phyloP scores from a whole-genome alignment of 495 filamentous ascomycete genomes.

The Jackrogersella multiformis region DNA sequence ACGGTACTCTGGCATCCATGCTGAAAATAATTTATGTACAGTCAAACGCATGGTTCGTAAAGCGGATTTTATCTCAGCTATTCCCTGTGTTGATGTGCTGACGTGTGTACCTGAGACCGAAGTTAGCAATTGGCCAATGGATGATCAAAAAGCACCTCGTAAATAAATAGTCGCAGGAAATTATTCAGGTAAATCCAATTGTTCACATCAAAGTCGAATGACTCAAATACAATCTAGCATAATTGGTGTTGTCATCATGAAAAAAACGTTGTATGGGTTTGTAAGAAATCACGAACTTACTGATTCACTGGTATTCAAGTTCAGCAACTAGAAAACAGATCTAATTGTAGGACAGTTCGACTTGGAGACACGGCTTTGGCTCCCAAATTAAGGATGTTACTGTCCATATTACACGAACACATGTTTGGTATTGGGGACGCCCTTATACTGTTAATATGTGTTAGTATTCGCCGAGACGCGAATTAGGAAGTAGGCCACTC shows the following conservation, averaged over 20 bases:
- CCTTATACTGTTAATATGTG: conserved; percentile 6
- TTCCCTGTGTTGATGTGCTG: neutral
- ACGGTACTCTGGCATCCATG: neutral
- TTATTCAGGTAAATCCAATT: conserved; percentile 45
- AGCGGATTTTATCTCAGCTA: neutral
- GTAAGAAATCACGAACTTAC: conserved; percentile 20
- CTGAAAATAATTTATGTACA: neutral
- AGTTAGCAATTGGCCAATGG: conserved; percentile 15
- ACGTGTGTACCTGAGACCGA: conserved; percentile 9
- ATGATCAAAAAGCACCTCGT: neutral
- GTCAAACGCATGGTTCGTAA: neutral
- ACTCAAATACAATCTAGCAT: conserved; percentile 55
- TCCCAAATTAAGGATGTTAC: neutral
- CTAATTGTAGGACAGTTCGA: neutral
- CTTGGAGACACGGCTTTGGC: neutral
- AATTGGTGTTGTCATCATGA: conserved; percentile 48
- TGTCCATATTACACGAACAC: conserved; percentile 5
- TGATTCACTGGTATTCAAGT: neutral
- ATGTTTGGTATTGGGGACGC: neutral
- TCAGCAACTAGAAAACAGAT: neutral
- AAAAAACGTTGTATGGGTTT: neutral
- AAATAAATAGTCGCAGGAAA: neutral
- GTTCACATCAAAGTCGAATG: conserved; percentile 46
- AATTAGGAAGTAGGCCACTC: neutral
- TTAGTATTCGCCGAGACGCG: neutral